Base-by-base conservation (phyloP, 768 basidiomycete species). In the Tephrocybe sp. region DNA sequence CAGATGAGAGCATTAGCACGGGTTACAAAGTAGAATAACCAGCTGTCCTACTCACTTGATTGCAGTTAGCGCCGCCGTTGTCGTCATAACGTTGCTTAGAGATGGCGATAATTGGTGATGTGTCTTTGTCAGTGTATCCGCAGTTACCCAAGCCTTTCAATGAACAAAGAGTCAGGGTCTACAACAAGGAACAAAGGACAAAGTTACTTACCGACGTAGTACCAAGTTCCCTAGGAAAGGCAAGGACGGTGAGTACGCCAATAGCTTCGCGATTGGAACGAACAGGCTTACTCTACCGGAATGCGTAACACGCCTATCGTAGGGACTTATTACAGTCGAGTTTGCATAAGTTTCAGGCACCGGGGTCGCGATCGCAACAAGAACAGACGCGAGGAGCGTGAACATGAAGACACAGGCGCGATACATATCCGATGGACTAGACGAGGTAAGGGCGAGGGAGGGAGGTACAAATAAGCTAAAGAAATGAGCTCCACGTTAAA, bases 161-260 rank as follows among this genome's bases (percentile, higher is more conserved):
- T 26, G 49, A 32, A 51, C 23, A 42, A 43, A 53, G 33, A 19
- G 47, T 62, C 44, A 62, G 49, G 47, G 12, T 36, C 30, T 52
- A 26, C 26, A 12, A 26, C 36, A 48, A 34, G n/a, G 22, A 13
- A 35, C 43, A 35, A 23, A 57, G 30, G 16, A 45, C 13, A 42
- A 4, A 39, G 39, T 12, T 10, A 60, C 67, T 61, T 16, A 71
- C 75, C 81, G 48, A 75, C 76, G 53, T 82, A 54, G 63, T 78
- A 89, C 78, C 78, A 89, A 31, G 87, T 89, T 35, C 80, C 86
- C 87, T 88, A 56, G 2, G 51, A 26, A 36, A 38, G 58, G 51
- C 43, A 39, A 45, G 48, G 20, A 49, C 38, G 38, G 49, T 58
- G 54, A 44, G 42, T 38, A 16, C 31, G 22, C 19, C 11, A 40